Evolutionary conservation across 1,284 basidiomycete genomes (phyloP), one percentile per base, ranked within the genome.

Genomic region (Ganoderma boninense): DNA sequence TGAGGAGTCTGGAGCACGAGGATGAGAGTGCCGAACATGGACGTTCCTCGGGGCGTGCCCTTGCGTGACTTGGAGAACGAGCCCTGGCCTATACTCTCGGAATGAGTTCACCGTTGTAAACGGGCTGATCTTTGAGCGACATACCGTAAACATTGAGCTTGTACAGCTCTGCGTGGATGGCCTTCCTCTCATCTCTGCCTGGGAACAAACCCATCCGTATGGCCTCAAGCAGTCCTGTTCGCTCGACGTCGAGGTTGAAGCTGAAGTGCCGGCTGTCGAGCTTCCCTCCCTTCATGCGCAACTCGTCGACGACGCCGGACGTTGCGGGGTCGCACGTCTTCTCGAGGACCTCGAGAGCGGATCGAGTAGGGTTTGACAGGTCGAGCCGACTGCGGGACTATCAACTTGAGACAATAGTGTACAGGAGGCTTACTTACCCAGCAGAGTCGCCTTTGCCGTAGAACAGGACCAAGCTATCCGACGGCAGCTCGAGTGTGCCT

Each of bases 41-140:
- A 11, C 1, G 38, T 14, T 2, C 77, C 75, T 7, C 79, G 80
- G 7, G 84, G 84, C 0, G 83, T 86, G 67, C 85, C 84, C 64
- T 81, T 78, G 74, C 85, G 84, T 0, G 82, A 66, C 64, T 84
- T 84, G 80, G 84, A 86, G 74, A 84, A 85, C 0, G 80, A 79
- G 16, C 78, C 84, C 8, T 71, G 62, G 0, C 76, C 76, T 77
- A 38, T 38, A 38, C 10, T 40, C 16, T 67, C 74, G 20, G 14
- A 16, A n/a, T 64, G 62, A 49, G 20, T 20, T 23, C 4, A 26
- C 6, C 43, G 4, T 18, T 43, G 78, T 77, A 6, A 85, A 74
- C 20, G 80, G 43, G 4, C 40, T 14, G 42, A 18, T 29, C 29
- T 1, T 29, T 10, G 23, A 26, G 16, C 8, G 23, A 42, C 64